Evolutionary conservation across 176 grass and related monocot species (phyloP).

Genomic region (Triticum turgidum): DNA sequence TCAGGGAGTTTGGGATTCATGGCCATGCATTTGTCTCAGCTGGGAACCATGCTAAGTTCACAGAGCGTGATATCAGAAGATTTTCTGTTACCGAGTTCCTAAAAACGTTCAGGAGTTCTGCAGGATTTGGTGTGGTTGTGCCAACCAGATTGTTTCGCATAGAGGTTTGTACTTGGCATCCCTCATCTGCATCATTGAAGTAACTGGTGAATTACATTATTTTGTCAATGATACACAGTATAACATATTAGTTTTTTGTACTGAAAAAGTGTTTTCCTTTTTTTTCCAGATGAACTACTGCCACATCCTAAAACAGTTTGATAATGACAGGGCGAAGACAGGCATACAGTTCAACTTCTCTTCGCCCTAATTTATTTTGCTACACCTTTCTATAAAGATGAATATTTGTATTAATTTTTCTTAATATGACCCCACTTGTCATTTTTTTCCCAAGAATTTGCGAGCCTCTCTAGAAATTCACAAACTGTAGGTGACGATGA

Average conservation of each 20-base stretch:
- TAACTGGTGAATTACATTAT: background rate
- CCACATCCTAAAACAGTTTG: conserved; percentile 75
- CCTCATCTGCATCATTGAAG: background rate
- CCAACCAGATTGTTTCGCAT: conserved; percentile 70
- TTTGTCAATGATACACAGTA: background rate
- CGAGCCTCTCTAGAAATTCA: background rate
- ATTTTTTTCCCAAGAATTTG: conserved; percentile 15
- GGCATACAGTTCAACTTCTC: conserved; percentile 86
- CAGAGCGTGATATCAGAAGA: conserved; percentile 47
- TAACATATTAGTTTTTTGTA: background rate
- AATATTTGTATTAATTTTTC: background rate
- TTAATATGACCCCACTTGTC: background rate
- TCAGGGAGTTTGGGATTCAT: conserved; percentile 79
- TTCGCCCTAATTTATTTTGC: conserved; percentile 38
- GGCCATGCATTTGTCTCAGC: conserved; percentile 74
- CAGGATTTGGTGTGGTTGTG: conserved; percentile 73
- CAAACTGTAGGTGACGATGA: conserved; percentile 6
- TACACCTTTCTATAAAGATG: background rate
- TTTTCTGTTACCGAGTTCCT: conserved; percentile 49
- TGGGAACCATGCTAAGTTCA: conserved; percentile 68
- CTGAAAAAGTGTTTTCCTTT: conserved; percentile 14
- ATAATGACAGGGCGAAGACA: conserved; percentile 73
- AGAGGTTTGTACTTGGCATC: conserved; percentile 63
- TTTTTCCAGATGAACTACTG: conserved; percentile 83
- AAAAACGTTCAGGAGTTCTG: conserved; percentile 78